Conservation (phyloP, 306 rosid genomes). For the Pueraria montana region DNA sequence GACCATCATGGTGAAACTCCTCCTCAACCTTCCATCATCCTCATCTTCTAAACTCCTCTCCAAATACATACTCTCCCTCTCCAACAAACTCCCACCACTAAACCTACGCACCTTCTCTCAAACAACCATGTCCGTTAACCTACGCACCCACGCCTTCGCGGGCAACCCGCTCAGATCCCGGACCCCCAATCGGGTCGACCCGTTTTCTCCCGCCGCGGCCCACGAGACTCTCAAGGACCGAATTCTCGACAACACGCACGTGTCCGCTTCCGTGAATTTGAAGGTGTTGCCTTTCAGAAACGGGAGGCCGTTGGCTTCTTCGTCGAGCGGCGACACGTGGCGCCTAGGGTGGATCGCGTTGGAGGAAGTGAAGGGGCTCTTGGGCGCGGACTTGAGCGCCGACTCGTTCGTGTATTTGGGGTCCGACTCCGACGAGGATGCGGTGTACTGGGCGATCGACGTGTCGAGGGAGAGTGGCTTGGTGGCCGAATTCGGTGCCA, state of each 20-base stretch:
- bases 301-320: conserved; percentile 77
- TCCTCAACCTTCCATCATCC: not conserved
- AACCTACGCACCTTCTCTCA: conserved; percentile 40
- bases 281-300: conserved; percentile 78
- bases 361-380: conserved; percentile 54
- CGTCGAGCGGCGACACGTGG: conserved; percentile 57
- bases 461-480: conserved; percentile 61
- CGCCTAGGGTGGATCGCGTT: conserved; percentile 80
- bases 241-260: conserved; percentile 51
- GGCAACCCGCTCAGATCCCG: conserved; percentile 71
- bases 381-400: conserved; percentile 54
- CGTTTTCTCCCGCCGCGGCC: conserved; percentile 65
- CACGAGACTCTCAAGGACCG: conserved; percentile 68
- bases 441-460: conserved; percentile 82
- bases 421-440: conserved; percentile 61
- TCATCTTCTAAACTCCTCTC: not conserved
- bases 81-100: not conserved
- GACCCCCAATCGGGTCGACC: conserved; percentile 61
- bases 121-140: conserved; percentile 65
- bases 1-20: not conserved
- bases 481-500: conserved; percentile 57
- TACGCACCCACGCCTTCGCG: conserved; percentile 72
- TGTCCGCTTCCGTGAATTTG: conserved; percentile 56
- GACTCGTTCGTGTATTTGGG: conserved; percentile 85
- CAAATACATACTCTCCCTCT: not conserved